A percentile compares a stretch with the other conserved stretches of the same genome.
These are phyloP conservation scores for Paramecium biaurelia DNA, from an alignment of 73 alveolate species.

Conservation along the genomic window DNA sequence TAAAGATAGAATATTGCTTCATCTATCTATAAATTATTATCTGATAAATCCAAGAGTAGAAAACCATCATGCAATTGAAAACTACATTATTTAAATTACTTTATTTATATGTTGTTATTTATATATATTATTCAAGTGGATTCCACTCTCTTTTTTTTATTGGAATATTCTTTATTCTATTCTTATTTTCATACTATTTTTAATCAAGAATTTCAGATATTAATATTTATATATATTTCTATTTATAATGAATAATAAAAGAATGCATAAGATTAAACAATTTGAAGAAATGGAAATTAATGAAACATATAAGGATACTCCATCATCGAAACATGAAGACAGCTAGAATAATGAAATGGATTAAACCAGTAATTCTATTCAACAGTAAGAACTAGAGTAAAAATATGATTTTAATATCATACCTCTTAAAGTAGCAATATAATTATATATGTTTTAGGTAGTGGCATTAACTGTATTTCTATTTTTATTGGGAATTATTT, in stretches of 20 bases:
- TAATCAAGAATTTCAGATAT: neutral
- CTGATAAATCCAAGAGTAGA: neutral
- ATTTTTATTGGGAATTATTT: neutral
- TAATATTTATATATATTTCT: neutral
- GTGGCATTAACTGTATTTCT: slow-evolving; percentile 2
- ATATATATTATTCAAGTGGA: neutral
- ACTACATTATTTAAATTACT: neutral
- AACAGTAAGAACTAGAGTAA: neutral
- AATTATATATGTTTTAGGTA: neutral
- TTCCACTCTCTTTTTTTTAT: neutral
- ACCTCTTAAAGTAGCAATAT: neutral
- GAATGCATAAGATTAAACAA: neutral
- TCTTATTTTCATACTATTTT: neutral
- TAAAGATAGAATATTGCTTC: neutral
- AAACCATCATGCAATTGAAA: slow-evolving; percentile 26
- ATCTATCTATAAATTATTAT: neutral
- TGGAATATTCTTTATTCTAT: neutral
- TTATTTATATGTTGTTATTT: neutral
- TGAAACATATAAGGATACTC: neutral
- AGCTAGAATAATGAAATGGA: neutral
- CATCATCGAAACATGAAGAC: neutral
- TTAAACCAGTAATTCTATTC: neutral
- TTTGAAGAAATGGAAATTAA: slow-evolving; percentile 37
- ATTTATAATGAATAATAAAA: neutral
- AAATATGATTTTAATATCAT: neutral